These are phyloP conservation scores for Penicillium griseofulvum DNA, from an alignment of 2,329 filamentous ascomycete genomes.

Conservation along the genomic window DNA sequence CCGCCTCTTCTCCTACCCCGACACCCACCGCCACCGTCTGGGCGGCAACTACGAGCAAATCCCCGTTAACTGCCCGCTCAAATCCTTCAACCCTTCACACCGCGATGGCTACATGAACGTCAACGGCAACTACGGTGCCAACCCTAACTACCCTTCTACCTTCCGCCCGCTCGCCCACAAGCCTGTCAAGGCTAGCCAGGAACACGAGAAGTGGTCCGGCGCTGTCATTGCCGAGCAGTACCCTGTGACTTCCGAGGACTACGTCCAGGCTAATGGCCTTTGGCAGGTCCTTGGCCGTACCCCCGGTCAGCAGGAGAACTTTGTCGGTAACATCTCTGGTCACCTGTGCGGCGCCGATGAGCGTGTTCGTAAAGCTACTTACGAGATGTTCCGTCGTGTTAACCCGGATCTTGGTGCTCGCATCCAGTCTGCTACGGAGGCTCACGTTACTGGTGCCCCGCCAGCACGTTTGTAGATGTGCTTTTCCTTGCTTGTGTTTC, in stretches of 20 bases:
- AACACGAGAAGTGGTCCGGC: slow-evolving; percentile 47
- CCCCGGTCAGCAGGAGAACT: slow-evolving; percentile 60
- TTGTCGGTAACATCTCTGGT: slow-evolving; percentile 58
- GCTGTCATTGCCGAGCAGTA: slow-evolving; percentile 40
- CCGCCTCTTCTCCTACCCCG: slow-evolving; percentile 68
- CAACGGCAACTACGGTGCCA: slow-evolving; percentile 61
- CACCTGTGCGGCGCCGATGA: slow-evolving; percentile 56
- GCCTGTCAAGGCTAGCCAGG: slow-evolving; percentile 42
- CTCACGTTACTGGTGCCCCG: slow-evolving; percentile 20
- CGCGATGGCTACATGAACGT: slow-evolving; percentile 70
- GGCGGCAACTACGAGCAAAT: slow-evolving; percentile 65
- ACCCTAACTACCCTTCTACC: slow-evolving; percentile 53
- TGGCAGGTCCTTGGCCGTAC: slow-evolving; percentile 46
- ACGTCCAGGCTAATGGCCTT: slow-evolving; percentile 44
- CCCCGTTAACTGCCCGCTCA: slow-evolving; percentile 58
- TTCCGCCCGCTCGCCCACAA: slow-evolving; percentile 40
- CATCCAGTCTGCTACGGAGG: slow-evolving; percentile 55
- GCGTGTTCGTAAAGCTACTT: slow-evolving; percentile 58
- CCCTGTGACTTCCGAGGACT: slow-evolving; percentile 47
- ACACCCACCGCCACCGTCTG: slow-evolving; percentile 64
- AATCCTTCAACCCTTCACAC: slow-evolving; percentile 63
- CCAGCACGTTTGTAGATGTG: slow-evolving; percentile 29
- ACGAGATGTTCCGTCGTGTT: slow-evolving; percentile 61
- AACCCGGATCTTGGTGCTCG: slow-evolving; percentile 53
- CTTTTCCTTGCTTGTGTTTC: neutral